Percentiles rank a stretch among this genome's conserved stretches.
Evolutionary conservation across 2,329 filamentous ascomycete genomes (phyloP).

Genomic region (Phialophora macrospora): DNA sequence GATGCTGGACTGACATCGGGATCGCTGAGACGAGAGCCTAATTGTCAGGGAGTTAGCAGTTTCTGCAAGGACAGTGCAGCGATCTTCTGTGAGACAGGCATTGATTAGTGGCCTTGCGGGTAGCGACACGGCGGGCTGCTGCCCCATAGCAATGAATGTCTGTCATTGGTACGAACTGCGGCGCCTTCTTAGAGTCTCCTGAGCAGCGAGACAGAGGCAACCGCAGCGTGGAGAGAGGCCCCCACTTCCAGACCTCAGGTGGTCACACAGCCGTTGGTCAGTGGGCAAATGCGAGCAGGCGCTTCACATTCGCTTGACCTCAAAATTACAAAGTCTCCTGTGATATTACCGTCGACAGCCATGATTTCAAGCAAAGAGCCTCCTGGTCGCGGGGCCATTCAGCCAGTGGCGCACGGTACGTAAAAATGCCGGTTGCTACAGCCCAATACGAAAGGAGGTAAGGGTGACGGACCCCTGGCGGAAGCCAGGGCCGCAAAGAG

Average conservation of each 20-base stretch:
- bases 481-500: neutral
- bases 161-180: neutral
- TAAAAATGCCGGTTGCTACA: neutral
- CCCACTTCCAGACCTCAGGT: neutral
- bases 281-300: neutral
- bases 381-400: neutral
- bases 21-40: neutral
- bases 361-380: neutral
- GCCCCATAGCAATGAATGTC: neutral
- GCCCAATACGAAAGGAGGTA: neutral
- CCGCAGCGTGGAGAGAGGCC: neutral
- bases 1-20: neutral
- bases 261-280: conserved; percentile 1
- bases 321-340: neutral
- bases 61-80: neutral
- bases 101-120: conserved; percentile 5
- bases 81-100: neutral
- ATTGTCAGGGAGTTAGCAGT: neutral
- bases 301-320: conserved; percentile 7
- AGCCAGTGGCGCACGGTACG: conserved; percentile 2
- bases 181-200: neutral
- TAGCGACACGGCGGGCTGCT: neutral
- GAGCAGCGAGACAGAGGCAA: too few species aligned
- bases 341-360: neutral
- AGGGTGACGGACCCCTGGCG: neutral